phyloP scores from a whole-genome alignment of 139 green algal genomes.

The Parachlorella kessleri region DNA sequence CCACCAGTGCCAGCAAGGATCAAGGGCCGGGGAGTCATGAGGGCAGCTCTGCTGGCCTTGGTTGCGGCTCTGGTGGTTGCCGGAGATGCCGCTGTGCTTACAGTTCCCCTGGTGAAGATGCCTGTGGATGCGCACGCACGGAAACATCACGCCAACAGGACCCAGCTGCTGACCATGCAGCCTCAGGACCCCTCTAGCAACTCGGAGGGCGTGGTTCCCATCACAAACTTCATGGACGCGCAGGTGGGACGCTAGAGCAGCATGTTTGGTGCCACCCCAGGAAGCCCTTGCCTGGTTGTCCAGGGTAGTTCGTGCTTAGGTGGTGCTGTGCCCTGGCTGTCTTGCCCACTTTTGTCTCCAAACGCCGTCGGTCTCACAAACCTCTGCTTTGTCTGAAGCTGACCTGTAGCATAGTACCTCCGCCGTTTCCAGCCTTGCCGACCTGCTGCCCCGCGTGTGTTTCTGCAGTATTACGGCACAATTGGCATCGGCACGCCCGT shows the following conservation, averaged over 20 bases:
- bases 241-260: not conserved
- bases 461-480: conserved; percentile 96
- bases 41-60: no score
- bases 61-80: no score
- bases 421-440: not conserved
- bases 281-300: no score
- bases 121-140: conserved; percentile 9
- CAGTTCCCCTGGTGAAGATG: conserved; percentile 30
- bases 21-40: no score
- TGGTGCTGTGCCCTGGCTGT: no score
- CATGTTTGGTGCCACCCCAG: not conserved
- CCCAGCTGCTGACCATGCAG: conserved; percentile 7
- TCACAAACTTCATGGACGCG: conserved; percentile 51
- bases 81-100: no score
- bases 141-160: conserved; percentile 6
- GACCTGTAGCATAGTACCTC: not conserved
- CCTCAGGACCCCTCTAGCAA: not conserved
- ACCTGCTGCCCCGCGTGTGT: not conserved
- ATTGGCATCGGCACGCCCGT: conserved; percentile 89
- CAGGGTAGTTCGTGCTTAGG: no score
- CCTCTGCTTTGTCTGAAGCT: not conserved
- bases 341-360: not conserved
- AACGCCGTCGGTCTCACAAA: not conserved
- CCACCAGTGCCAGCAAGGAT: no score
- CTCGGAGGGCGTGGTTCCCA: conserved; percentile 13